Percentiles rank a stretch among this genome's conserved stretches.
Conservation (phyloP, 148 eudicot genomes). For the Camellia japonica region DNA sequence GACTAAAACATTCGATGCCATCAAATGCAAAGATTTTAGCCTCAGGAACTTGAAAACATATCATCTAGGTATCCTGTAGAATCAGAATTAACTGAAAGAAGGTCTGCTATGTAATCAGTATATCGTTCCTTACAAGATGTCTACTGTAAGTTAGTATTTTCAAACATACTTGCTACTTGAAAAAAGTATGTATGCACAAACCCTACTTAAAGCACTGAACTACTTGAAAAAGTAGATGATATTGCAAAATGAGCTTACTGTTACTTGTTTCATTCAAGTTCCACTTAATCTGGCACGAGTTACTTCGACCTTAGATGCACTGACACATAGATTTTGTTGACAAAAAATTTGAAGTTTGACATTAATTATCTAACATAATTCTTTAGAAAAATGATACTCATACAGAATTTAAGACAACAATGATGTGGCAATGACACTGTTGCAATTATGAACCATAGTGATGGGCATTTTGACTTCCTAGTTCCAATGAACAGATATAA, state of each 20-base stretch:
- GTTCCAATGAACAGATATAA: no score
- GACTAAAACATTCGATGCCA: neutral
- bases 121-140: neutral
- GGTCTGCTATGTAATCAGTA: neutral
- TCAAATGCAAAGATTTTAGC: neutral
- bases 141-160: neutral
- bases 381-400: no score
- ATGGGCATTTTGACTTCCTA: no score
- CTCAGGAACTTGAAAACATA: neutral
- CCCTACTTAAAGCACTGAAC: neutral
- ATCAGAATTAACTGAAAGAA: slow-evolving; percentile 5
- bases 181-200: neutral
- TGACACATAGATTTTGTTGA: neutral
- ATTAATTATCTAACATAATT: neutral
- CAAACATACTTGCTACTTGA: neutral
- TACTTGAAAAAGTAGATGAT: neutral
- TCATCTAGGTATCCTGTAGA: neutral
- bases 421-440: no score
- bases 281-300: neutral
- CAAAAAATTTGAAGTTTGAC: neutral
- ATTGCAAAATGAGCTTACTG: neutral
- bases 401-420: no score
- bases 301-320: neutral
- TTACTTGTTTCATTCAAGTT: neutral
- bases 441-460: no score